Base-by-base conservation (phyloP, 2,329 filamentous ascomycete genomes). In the Tolypocladium tundrense region DNA sequence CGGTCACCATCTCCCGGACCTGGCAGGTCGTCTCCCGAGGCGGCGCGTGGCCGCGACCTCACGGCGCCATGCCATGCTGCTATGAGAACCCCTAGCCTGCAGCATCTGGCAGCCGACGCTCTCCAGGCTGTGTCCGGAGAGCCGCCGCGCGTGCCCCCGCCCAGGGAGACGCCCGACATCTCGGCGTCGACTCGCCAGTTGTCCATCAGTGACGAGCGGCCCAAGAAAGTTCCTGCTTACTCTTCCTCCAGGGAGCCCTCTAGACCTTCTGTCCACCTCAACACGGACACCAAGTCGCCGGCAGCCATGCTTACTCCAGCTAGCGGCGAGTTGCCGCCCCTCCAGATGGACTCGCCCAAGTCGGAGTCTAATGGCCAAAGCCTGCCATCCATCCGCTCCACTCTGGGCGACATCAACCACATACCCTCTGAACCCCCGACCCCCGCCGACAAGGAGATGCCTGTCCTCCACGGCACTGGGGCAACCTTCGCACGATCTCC, bases 321-420 rank as follows among this genome's bases (percentile, higher is more conserved):
- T 5, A 65, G 61, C 54, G 69, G 70, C 9, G 69, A 69, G 48
- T 62, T 75, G 50, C 72, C 73, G 19, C 73, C 73, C 7, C 62
- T 75, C 43, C 71, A 73, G 54, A 69, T 71, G 51, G 71, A 69
- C 56, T 72, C 69, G 24, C 69, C 69, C 6, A 68, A 66, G 48
- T 69, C 68, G 9, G 72, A 75, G 56, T 61, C 65, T 35, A 70
- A 69, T 42, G 66, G 69, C 24, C 73, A 71, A 39, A 68, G 58
- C 41, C 66, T 76, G n/a, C 74, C 74, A 3, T 75, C 74, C 13
- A 72, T 76, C 55, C 68, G 70, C 35, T 69, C 69, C 33, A 70
- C 72, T 13, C 61, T 76, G 13, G 70, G 70, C 19, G 71, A 75
- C 54, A 63, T 75, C 35, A 64, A 70, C 33, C 62, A 64, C 21